phyloP scores from a whole-genome alignment of 306 rosid species.

The Casuarina cunninghamiana region DNA sequence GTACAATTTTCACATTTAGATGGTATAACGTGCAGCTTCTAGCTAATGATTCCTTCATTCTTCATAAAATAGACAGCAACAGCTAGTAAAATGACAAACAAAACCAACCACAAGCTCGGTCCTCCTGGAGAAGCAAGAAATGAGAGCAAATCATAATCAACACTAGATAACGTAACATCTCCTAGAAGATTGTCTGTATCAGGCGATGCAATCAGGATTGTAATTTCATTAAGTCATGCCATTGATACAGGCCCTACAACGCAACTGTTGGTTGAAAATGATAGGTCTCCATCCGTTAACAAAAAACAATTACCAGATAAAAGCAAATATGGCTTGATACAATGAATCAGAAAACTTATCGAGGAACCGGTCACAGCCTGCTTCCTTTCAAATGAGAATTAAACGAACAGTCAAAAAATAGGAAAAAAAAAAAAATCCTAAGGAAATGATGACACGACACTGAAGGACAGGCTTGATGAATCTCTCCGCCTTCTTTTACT shows the following conservation, averaged over 20 bases:
- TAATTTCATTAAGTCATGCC: not conserved
- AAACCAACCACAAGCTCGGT: conserved; percentile 60
- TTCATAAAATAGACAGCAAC: conserved; percentile 57
- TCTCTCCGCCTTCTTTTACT: not conserved
- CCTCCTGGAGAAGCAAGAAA: conserved; percentile 49
- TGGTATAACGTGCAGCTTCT: conserved; percentile 17
- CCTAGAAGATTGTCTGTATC: not conserved
- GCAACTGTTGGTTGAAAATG: not conserved
- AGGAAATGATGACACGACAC: not conserved
- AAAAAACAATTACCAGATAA: not conserved
- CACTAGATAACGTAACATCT: conserved; percentile 5
- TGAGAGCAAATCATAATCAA: not conserved
- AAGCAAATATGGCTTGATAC: not conserved
- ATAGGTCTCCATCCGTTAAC: not conserved
- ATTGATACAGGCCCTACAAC: not conserved
- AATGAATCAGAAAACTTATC: not conserved
- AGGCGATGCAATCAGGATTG: not conserved
- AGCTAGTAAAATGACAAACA: conserved; percentile 64
- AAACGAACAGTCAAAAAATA: not conserved
- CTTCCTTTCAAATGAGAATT: not conserved
- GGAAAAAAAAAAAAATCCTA: too few species aligned
- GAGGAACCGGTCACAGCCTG: not conserved
- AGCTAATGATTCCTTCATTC: conserved; percentile 30
- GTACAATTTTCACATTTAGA: not conserved
- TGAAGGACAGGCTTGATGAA: not conserved